Evolutionary conservation across 2,329 filamentous ascomycete genomes (phyloP).

Genomic region (Aspergillus cejpii): DNA sequence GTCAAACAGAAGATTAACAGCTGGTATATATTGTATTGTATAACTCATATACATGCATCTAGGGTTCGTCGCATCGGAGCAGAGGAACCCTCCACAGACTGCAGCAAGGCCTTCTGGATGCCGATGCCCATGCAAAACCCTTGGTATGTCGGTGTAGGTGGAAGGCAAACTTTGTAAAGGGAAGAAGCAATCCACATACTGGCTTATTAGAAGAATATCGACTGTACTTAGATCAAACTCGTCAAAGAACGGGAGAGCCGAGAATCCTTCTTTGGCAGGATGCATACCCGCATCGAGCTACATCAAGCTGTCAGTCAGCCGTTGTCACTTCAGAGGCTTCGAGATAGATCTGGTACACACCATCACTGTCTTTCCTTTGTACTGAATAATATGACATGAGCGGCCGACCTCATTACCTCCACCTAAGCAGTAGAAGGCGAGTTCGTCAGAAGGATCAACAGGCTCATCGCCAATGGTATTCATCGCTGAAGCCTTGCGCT

Average conservation of each 20-base stretch:
- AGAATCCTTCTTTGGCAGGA: conserved; percentile 89
- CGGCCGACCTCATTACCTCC: conserved; percentile 95
- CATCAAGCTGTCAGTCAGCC: conserved; percentile 1
- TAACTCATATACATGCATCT: conserved; percentile 34
- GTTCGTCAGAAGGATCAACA: conserved; percentile 85
- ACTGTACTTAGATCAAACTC: conserved; percentile 97
- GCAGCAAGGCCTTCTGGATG: neutral
- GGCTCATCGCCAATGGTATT: conserved; percentile 67
- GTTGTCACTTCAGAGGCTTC: neutral
- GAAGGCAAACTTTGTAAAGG: conserved; percentile 12
- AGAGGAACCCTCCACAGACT: neutral
- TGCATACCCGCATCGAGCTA: conserved; percentile 97
- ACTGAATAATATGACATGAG: conserved; percentile 96
- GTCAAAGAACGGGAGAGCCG: conserved; percentile 92
- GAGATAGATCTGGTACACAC: conserved; percentile 45
- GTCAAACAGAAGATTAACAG: conserved; percentile 17
- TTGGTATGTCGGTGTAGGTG: neutral
- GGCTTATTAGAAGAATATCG: conserved; percentile 94
- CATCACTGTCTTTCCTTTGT: conserved; percentile 99
- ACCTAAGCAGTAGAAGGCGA: conserved; percentile 87
- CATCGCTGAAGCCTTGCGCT: conserved; percentile 79
- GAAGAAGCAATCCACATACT: conserved; percentile 62
- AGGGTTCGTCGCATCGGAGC: conserved; percentile 8
- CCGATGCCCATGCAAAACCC: neutral
- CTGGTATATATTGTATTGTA: conserved; percentile 29